Evolutionary conservation across 345 rosid genomes (phyloP), one percentile per base, ranked within the genome.

Genomic region (Erodium maritimum): DNA sequence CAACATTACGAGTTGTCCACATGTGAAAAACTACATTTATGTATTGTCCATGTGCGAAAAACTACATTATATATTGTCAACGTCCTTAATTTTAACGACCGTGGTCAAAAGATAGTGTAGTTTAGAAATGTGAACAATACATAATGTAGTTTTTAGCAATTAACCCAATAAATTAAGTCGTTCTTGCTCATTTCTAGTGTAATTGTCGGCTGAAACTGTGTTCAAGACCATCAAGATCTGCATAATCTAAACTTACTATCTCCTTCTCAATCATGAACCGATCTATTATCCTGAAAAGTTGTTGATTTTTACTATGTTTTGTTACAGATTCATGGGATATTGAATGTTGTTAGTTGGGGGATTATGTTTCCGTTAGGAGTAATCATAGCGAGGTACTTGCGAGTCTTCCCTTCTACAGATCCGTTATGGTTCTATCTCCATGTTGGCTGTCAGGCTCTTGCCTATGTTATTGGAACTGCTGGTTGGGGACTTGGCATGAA

Each of bases 381-480:
- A 17, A 50, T 68, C n/a, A 55, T 65, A 17, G 77, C 77, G 17
- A 62, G 77, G 59, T 69, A 68, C 65, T 11, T 73, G 54, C 55
- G 65, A 48, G 70, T 46, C 22, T 73, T 69, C 68, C 54, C 67
- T n/a, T 61, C 66, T 20, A 66, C 70, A 21, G 63, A 52, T 51
- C 77, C 73, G 3, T 56, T 69, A 9, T 75, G 75, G 75, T 75
- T 75, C 56, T 65, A 75, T 57, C 56, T 68, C 21, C 75, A 75
- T 45, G 21, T 62, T 9, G 6, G 50, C 1, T 71, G 73, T 60
- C 75, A 71, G 59, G 12, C 57, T 4, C 18, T 63, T 10, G 75
- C 79, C 3, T 75, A 64, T 13, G 20, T 24, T 0, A 23, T 75
- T 29, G 75, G 75, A 14, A 68, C 65, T 23, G 66, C 46, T 16